Evolutionary conservation across 129 eudicot genomes (phyloP).

Genomic region (Kitagawia praeruptora): DNA sequence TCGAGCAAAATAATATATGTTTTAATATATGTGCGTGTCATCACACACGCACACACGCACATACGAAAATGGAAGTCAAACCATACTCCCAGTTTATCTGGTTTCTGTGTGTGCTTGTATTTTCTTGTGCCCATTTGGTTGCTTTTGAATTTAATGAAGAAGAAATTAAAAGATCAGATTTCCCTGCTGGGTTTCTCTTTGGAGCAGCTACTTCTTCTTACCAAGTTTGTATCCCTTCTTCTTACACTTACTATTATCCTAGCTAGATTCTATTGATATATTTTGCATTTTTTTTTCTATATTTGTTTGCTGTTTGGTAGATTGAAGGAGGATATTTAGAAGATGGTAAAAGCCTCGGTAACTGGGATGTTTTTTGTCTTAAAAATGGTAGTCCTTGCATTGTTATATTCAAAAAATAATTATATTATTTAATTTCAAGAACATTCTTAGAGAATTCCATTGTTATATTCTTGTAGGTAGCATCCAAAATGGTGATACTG

Average conservation of each 20-base stretch:
- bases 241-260: no score
- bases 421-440: background rate
- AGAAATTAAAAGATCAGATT: conserved; percentile 42
- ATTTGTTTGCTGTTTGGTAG: conserved; percentile 16
- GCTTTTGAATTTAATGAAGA: background rate
- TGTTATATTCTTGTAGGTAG: conserved; percentile 23
- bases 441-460: background rate
- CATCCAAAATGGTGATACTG: conserved; percentile 36
- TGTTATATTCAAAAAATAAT: no score
- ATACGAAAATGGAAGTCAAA: background rate
- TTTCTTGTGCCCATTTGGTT: background rate
- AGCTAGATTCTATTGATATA: background rate
- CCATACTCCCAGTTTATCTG: background rate
- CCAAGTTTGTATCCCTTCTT: conserved; percentile 30
- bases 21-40: no score
- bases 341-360: conserved; percentile 68
- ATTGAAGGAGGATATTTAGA: conserved; percentile 81
- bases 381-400: conserved; percentile 27
- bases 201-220: conserved; percentile 90
- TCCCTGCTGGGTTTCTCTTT: conserved; percentile 67
- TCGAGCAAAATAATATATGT: no score
- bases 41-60: no score
- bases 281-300: background rate
- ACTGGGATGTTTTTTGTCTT: conserved; percentile 66
- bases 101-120: background rate